Evolutionary conservation across 2,329 filamentous ascomycete genomes (phyloP).

Genomic region (Colletotrichum sp.): DNA sequence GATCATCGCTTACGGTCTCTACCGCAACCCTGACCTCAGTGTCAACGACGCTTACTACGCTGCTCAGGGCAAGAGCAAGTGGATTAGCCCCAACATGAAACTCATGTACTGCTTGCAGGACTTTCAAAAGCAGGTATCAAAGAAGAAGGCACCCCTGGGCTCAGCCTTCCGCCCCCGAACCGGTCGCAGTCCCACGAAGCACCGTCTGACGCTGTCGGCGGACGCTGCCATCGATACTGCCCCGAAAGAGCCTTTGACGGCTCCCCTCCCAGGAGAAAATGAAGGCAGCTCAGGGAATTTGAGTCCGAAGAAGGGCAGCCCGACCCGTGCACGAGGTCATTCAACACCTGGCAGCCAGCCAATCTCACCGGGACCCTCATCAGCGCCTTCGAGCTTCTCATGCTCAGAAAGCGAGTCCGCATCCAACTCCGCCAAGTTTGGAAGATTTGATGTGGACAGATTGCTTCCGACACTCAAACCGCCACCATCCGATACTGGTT

Average conservation of each 20-base stretch:
- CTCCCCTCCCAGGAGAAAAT: constrained; percentile 58
- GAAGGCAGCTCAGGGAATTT: constrained; percentile 44
- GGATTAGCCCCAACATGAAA: constrained; percentile 93
- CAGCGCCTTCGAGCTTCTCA: constrained; percentile 67
- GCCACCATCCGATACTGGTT: constrained; percentile 32
- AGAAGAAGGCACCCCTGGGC: constrained; percentile 49
- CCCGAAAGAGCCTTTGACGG: constrained; percentile 64
- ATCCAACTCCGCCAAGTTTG: constrained; percentile 39
- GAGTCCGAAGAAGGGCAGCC: constrained; percentile 45
- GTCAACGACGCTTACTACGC: constrained; percentile 85
- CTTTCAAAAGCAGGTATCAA: constrained; percentile 70
- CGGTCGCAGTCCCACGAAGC: constrained; percentile 63
- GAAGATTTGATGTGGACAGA: constrained; percentile 43
- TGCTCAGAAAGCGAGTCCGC: constrained; percentile 60
- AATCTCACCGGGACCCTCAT: constrained; percentile 68
- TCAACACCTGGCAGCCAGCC: constrained; percentile 56
- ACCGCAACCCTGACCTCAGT: constrained; percentile 75
- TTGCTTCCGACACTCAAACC: constrained; percentile 41
- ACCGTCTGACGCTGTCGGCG: constrained; percentile 64
- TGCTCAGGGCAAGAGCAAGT: constrained; percentile 80
- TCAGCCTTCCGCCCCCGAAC: constrained; percentile 54
- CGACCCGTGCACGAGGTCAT: constrained; percentile 54
- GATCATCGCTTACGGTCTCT: constrained; percentile 86
- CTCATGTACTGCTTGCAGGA: constrained; percentile 89
- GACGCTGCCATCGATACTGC: constrained; percentile 57